These are phyloP conservation scores for Komagataella pseudopastoris DNA, from an alignment of 805 yeast species.

Conservation along the genomic window DNA sequence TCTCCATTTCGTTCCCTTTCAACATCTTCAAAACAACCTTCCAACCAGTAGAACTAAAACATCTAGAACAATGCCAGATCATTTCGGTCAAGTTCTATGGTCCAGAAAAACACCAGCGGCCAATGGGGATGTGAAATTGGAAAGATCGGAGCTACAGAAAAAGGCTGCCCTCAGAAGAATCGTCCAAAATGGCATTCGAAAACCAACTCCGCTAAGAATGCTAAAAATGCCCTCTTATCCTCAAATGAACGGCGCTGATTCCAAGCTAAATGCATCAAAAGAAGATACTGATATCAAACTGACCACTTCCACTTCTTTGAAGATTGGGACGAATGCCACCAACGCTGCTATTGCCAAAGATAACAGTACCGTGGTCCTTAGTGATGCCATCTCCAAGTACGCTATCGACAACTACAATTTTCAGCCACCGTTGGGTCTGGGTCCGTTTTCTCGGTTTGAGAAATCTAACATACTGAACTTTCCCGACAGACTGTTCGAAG, in stretches of 20 bases:
- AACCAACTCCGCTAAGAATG: background rate
- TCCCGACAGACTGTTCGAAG: conserved; percentile 72
- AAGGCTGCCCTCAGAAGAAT: conserved; percentile 1
- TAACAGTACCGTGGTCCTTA: conserved; percentile 43
- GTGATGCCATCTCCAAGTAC: conserved; percentile 42
- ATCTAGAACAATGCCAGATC: background rate
- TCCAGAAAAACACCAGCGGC: background rate
- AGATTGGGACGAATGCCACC: conserved; percentile 52
- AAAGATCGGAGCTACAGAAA: conserved; percentile 2
- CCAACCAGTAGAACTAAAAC: background rate
- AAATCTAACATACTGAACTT: conserved; percentile 53
- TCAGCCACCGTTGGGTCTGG: conserved; percentile 28
- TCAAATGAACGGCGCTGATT: background rate
- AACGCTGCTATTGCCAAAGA: conserved; percentile 42
- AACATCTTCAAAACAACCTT: background rate
- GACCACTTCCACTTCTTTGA: conserved; percentile 18
- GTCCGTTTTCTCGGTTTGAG: conserved; percentile 63
- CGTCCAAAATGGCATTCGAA: background rate
- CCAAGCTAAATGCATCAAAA: background rate
- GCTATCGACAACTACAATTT: conserved; percentile 58
- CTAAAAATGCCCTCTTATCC: background rate
- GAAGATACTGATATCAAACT: background rate
- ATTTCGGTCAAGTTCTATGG: background rate
- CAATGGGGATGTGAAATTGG: conserved; percentile 1
- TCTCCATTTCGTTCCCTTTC: background rate